Base-by-base conservation (phyloP, 2,329 filamentous ascomycete species). In the Trichoderma arundinaceum region DNA sequence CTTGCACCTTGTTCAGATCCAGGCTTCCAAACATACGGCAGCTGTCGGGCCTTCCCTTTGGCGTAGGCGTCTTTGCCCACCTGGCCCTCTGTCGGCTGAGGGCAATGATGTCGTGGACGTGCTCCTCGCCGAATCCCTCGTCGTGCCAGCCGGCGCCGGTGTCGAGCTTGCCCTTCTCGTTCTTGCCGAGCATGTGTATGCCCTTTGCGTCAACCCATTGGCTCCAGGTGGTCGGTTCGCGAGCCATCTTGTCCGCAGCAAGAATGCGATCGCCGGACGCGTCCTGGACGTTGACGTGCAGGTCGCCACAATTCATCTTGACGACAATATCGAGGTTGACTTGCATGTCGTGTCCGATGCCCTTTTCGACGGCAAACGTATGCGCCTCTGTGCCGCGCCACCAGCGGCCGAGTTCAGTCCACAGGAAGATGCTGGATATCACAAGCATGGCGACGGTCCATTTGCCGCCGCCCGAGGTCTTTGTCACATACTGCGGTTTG, bases 201-300 rank as follows among this genome's bases (percentile, higher is more conserved):
- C 89, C 90, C 74, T 88, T 86, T 72, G 82, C 82, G 73, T 92
- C 86, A 68, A 88, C 87, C 94, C 94, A 98, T 71, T 94, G 88
- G 22, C 77, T 75, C 92, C 94, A 99, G 69, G 81, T 86, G 7
- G 95, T 98, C 15, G 86, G 80, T 72, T 97, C 92, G 73, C 87
- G 89, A 69, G 86, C 83, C 68, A 99, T 83, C 69, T 89, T 82
- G 43, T 89, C 83, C 4, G 86, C 91, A 2, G 95, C 95, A 35
- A 96, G 84, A 72, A 98, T 96, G 69, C 92, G 89, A 77, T 99
- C 95, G 60, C 95, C 94, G 0, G 92, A 88, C 2, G 94, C 94
- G 77, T 99, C 95, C 81, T 98, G 95, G 58, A 99, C 94, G 79
- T 99, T 98, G 78, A 99, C 83, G 80, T 97, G 92, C n/a, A 99